Evolutionary conservation across 2,329 filamentous ascomycete genomes (phyloP).

Genomic region (Claviceps sp.): DNA sequence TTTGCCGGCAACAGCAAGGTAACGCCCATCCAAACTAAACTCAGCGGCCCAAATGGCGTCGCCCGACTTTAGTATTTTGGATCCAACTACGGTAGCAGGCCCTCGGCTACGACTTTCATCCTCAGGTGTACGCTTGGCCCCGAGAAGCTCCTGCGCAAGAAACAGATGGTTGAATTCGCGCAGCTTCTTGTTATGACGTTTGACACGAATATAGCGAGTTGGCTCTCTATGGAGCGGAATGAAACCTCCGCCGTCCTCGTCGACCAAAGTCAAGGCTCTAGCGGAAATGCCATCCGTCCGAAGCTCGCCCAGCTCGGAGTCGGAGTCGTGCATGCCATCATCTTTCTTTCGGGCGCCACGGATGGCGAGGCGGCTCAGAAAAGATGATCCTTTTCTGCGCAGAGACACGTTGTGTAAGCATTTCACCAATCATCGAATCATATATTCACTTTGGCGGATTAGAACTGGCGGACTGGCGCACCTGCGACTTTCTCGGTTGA

Average conservation of each 20-base stretch:
- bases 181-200: slow-evolving; percentile 64
- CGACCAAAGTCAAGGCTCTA: slow-evolving; percentile 64
- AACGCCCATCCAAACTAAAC: slow-evolving; percentile 85
- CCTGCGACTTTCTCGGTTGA: slow-evolving; percentile 48
- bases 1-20: slow-evolving; percentile 82
- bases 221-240: slow-evolving; percentile 81
- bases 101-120: slow-evolving; percentile 16
- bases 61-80: slow-evolving; percentile 29
- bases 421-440: neutral
- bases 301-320: slow-evolving; percentile 53
- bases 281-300: slow-evolving; percentile 73
- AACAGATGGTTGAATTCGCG: slow-evolving; percentile 81
- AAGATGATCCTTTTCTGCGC: slow-evolving; percentile 70
- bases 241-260: slow-evolving; percentile 56
- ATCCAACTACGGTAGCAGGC: slow-evolving; percentile 25
- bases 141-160: slow-evolving; percentile 75
- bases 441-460: neutral
- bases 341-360: slow-evolving; percentile 63
- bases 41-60: slow-evolving; percentile 84
- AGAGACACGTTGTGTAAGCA: slow-evolving; percentile 6
- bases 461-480: slow-evolving; percentile 19
- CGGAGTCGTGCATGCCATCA: slow-evolving; percentile 44
- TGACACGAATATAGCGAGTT: slow-evolving; percentile 80
- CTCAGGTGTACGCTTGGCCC: slow-evolving; percentile 31
- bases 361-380: slow-evolving; percentile 70